phyloP scores from a whole-genome alignment of 148 eudicot genomes.

The Rhododendron vialii region DNA sequence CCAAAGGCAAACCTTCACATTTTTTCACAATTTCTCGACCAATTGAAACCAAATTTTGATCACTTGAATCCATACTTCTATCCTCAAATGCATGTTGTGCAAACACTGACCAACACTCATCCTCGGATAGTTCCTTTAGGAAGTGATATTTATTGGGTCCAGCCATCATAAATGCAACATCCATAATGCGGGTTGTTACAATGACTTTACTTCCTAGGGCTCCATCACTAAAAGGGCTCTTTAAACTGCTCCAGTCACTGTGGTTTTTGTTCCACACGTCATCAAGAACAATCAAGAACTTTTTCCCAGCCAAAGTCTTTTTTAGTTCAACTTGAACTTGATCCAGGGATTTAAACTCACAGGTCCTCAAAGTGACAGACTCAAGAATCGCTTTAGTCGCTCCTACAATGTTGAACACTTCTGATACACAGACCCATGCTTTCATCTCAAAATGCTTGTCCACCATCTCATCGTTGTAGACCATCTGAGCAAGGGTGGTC shows the following conservation, averaged over 20 bases:
- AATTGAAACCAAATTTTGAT: constrained; percentile 8
- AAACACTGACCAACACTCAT: constrained; percentile 18
- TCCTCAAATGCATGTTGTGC: constrained; percentile 9
- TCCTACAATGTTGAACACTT: no score
- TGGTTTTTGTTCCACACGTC: constrained; percentile 20
- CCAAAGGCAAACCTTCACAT: constrained; percentile 27
- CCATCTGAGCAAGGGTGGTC: no score
- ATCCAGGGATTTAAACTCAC: neutral
- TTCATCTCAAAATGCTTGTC: no score
- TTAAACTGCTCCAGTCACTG: constrained; percentile 8
- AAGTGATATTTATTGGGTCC: neutral
- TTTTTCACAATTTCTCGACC: constrained; percentile 7
- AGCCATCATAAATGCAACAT: constrained; percentile 10
- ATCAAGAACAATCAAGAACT: constrained; percentile 18
- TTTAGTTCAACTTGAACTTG: neutral
- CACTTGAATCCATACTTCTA: neutral
- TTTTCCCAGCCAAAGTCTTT: neutral
- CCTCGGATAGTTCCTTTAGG: constrained; percentile 6
- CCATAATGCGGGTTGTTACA: constrained; percentile 15
- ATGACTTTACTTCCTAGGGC: constrained; percentile 23
- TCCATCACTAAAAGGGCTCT: constrained; percentile 6
- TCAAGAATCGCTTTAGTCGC: no score
- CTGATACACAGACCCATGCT: no score
- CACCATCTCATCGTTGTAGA: no score
- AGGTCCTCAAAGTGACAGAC: neutral